These are phyloP conservation scores for Cordyceps tenuipes DNA, from an alignment of 2,329 filamentous ascomycete genomes.

Conservation along the genomic window DNA sequence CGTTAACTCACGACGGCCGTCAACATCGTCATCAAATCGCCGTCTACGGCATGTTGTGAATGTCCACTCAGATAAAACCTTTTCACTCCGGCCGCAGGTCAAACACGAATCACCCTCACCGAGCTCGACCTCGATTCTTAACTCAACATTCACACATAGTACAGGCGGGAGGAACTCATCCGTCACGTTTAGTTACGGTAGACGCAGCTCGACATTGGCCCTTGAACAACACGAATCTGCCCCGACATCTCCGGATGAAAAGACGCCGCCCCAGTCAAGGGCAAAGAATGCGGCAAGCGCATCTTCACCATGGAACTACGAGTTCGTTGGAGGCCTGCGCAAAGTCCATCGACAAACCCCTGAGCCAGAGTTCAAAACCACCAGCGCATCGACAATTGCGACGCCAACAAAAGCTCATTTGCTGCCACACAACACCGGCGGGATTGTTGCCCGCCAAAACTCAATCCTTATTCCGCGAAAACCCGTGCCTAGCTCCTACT, in stretches of 20 bases:
- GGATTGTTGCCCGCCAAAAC: background rate
- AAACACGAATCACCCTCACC: conserved; percentile 22
- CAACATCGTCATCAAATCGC: conserved; percentile 21
- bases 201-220: conserved; percentile 40
- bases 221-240: conserved; percentile 33
- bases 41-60: conserved; percentile 33
- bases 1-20: conserved; percentile 13
- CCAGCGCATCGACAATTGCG: conserved; percentile 9
- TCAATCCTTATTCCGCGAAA: conserved; percentile 6
- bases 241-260: conserved; percentile 15
- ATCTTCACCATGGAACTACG: conserved; percentile 44
- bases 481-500: background rate
- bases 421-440: background rate
- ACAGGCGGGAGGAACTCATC: conserved; percentile 40
- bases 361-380: conserved; percentile 7
- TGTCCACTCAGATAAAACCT: conserved; percentile 50
- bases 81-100: conserved; percentile 38
- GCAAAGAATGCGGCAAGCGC: conserved; percentile 1
- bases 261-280: background rate
- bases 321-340: conserved; percentile 46
- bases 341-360: conserved; percentile 37
- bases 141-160: conserved; percentile 36
- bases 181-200: conserved; percentile 39
- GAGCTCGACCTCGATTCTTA: conserved; percentile 34
- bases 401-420: conserved; percentile 15